A percentile compares a stretch with the other conserved stretches of the same genome.
phyloP scores from a whole-genome alignment of 805 yeast species.

The Candida ortonii region DNA sequence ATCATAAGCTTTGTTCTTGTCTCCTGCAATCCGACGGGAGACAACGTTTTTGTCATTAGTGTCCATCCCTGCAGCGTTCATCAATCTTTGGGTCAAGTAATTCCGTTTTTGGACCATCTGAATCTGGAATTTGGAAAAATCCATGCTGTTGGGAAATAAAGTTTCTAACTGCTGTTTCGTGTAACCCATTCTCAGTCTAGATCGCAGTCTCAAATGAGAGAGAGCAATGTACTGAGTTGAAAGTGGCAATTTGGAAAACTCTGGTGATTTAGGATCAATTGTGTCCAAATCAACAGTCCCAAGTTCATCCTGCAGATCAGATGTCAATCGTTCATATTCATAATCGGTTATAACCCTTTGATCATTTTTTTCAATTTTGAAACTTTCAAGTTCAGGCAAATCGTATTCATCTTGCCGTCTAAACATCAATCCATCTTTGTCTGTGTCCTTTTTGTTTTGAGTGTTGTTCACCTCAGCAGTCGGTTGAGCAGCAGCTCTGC shows the following conservation, averaged over 20 bases:
- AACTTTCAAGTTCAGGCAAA: conserved; percentile 61
- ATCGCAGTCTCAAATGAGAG: conserved; percentile 76
- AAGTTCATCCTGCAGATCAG: conserved; percentile 55
- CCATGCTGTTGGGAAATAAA: conserved; percentile 81
- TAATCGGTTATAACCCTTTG: conserved; percentile 70
- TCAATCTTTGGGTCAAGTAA: conserved; percentile 79
- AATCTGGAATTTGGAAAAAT: conserved; percentile 89
- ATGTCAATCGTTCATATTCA: conserved; percentile 62
- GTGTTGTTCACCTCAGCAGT: conserved; percentile 4
- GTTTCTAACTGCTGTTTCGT: conserved; percentile 81
- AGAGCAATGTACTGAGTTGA: conserved; percentile 86
- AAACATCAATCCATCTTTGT: conserved; percentile 34
- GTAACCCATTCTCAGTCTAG: conserved; percentile 93
- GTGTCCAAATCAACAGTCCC: conserved; percentile 67
- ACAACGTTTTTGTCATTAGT: conserved; percentile 38
- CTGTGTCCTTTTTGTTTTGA: conserved; percentile 10
- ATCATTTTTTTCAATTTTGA: conserved; percentile 56
- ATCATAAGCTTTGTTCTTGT: conserved; percentile 70
- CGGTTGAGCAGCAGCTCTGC: conserved; percentile 9
- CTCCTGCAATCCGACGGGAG: conserved; percentile 74
- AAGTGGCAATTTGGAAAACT: conserved; percentile 73
- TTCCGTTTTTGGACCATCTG: conserved; percentile 90
- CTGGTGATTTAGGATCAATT: conserved; percentile 80
- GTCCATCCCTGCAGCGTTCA: conserved; percentile 81
- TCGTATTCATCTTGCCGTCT: conserved; percentile 78